These are phyloP conservation scores for Microcyclospora pomicola DNA, from an alignment of 2,329 filamentous ascomycete species.

Conservation along the genomic window DNA sequence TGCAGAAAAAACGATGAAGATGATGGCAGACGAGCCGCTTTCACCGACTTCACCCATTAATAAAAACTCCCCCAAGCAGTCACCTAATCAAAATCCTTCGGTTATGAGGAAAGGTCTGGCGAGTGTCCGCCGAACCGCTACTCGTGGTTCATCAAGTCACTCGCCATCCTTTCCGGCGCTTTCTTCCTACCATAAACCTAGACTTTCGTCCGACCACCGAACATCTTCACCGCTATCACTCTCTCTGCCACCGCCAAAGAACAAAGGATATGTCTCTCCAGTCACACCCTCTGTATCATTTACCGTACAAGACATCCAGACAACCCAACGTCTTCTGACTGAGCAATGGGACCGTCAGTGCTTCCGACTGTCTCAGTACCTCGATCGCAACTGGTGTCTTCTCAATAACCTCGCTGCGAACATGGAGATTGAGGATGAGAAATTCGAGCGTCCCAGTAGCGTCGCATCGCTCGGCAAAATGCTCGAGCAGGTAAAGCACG, in stretches of 20 bases:
- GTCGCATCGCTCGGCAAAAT: constrained; percentile 28
- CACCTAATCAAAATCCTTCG: constrained; percentile 7
- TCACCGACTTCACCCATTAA: constrained; percentile 9
- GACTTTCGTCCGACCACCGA: neutral
- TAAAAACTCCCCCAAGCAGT: constrained; percentile 5
- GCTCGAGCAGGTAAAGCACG: constrained; percentile 30
- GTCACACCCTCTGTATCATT: constrained; percentile 15
- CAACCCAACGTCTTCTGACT: constrained; percentile 32
- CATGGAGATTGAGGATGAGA: constrained; percentile 33
- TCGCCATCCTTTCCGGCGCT: constrained; percentile 20
- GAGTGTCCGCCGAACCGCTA: constrained; percentile 18
- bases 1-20: constrained; percentile 22
- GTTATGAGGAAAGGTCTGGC: constrained; percentile 20
- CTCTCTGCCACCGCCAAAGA: constrained; percentile 9
- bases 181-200: constrained; percentile 4
- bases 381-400: constrained; percentile 34
- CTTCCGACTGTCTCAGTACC: constrained; percentile 32
- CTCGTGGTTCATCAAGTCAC: constrained; percentile 15
- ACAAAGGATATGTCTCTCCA: constrained; percentile 4
- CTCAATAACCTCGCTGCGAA: constrained; percentile 29
- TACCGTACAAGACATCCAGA: constrained; percentile 37
- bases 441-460: constrained; percentile 30
- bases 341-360: constrained; percentile 38
- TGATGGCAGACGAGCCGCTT: constrained; percentile 17
- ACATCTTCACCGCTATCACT: constrained; percentile 12